A percentile compares a stretch with the other conserved stretches of the same genome.
phyloP scores from a whole-genome alignment of 345 rosid genomes.

The Rhodamnia rubescens region DNA sequence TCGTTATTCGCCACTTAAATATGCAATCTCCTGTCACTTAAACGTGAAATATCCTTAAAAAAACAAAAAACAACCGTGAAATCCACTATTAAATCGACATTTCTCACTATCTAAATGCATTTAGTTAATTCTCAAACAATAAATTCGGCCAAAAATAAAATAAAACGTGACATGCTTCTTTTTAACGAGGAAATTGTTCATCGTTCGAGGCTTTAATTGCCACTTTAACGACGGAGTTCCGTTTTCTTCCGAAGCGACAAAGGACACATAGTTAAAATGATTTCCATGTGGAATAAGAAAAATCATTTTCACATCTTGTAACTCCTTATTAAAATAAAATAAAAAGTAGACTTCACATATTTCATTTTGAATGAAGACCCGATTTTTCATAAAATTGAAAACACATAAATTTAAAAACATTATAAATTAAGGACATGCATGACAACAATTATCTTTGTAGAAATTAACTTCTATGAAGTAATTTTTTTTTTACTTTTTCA shows the following conservation, averaged over 20 bases:
- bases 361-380: background rate
- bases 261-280: background rate
- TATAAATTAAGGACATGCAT: no score
- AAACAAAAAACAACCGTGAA: background rate
- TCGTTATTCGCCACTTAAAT: background rate
- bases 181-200: background rate
- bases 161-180: background rate
- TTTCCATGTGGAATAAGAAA: background rate
- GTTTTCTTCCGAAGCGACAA: background rate
- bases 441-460: no score
- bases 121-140: background rate
- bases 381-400: background rate
- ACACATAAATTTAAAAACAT: accelerated
- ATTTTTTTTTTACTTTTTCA: no score
- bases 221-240: background rate
- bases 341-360: no score
- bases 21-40: no score
- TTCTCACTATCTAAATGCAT: background rate
- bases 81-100: accelerated
- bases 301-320: background rate
- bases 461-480: no score
- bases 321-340: no score
- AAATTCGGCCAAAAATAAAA: background rate
- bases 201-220: background rate
- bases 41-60: no score